phyloP scores from a whole-genome alignment of 805 yeast genomes.

The Yarrowia yakushimensis region DNA sequence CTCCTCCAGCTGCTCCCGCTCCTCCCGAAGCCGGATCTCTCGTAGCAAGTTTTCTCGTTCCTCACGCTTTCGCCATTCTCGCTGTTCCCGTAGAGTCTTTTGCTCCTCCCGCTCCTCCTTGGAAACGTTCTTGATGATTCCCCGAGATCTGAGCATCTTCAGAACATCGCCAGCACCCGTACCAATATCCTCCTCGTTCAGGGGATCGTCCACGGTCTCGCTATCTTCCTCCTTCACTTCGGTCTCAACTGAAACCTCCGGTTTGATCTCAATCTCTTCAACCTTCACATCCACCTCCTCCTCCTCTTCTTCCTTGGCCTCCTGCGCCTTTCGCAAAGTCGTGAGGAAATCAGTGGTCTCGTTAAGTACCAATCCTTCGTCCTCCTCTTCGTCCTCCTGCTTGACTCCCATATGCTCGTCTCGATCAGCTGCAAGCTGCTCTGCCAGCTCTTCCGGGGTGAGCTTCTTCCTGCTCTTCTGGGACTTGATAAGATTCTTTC shows the following conservation, averaged over 20 bases:
- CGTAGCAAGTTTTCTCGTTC: constrained; percentile 29
- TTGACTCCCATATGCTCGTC: constrained; percentile 30
- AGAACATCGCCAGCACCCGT: constrained; percentile 38
- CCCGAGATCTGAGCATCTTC: constrained; percentile 36
- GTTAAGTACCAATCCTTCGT: constrained; percentile 40
- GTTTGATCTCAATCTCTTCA: background rate
- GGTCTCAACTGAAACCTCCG: background rate
- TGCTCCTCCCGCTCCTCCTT: constrained; percentile 31
- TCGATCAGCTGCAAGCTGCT: constrained; percentile 39
- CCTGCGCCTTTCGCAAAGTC: constrained; percentile 26
- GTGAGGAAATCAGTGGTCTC: constrained; percentile 45
- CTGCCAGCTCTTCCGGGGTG: constrained; percentile 38
- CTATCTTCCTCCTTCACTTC: background rate
- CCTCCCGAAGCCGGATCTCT: constrained; percentile 31
- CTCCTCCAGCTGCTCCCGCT: constrained; percentile 28
- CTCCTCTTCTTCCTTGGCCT: constrained; percentile 9
- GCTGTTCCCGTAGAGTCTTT: constrained; percentile 29
- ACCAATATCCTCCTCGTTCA: constrained; percentile 10
- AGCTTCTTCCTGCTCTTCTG: constrained; percentile 27
- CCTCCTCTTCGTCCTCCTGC: constrained; percentile 20
- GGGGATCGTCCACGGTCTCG: constrained; percentile 5
- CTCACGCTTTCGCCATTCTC: constrained; percentile 30
- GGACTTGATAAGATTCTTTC: constrained; percentile 35
- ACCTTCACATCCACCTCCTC: constrained; percentile 23
- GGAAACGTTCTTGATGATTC: constrained; percentile 32